Evolutionary conservation across 768 basidiomycete species (phyloP).

Genomic region (Leccinum imitatum): DNA sequence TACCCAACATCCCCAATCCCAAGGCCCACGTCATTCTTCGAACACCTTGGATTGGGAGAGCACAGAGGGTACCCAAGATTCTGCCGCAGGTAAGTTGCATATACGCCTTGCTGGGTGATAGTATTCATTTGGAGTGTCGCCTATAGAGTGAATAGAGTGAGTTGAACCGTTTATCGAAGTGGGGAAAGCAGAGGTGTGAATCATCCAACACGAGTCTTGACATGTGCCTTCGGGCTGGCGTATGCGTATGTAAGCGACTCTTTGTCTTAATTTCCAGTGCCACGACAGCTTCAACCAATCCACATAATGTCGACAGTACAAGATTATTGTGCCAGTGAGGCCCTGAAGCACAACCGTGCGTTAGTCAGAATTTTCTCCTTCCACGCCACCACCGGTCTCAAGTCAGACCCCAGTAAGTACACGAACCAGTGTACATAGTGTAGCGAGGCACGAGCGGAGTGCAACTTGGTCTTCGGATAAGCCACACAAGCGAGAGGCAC

Average conservation of each 20-base stretch:
- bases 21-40: constrained; percentile 20
- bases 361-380: no score
- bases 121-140: neutral
- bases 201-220: no score
- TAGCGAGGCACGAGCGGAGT: no score
- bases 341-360: neutral
- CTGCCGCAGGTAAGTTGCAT: constrained; percentile 12
- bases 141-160: neutral
- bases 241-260: no score
- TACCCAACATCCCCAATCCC: constrained; percentile 37
- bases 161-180: neutral
- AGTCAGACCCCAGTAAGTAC: no score
- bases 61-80: constrained; percentile 31
- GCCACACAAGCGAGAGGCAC: no score
- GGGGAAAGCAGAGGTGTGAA: neutral
- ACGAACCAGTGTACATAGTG: no score
- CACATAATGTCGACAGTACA: neutral
- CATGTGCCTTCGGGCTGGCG: no score
- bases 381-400: no score
- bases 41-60: constrained; percentile 25
- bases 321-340: neutral
- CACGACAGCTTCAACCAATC: neutral
- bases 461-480: no score
- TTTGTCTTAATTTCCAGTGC: neutral
- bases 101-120: constrained; percentile 2